Evolutionary conservation across 75 land plant genomes (phyloP).

Genomic region (Cryptomeria japonica): DNA sequence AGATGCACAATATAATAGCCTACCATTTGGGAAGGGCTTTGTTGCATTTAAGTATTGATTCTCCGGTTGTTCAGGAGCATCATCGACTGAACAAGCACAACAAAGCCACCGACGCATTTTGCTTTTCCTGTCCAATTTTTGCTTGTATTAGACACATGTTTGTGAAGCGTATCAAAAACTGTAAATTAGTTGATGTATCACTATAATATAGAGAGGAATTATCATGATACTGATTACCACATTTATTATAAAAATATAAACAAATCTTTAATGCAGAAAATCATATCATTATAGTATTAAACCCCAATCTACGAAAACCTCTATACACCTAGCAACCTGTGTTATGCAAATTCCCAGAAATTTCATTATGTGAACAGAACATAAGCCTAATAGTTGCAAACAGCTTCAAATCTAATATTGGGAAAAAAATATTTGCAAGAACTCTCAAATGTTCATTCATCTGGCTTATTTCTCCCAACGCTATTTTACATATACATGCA

Average conservation of each 20-base stretch:
- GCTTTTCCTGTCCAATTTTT: neutral
- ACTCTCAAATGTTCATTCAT: neutral
- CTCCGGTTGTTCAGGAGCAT: slow-evolving; percentile 12
- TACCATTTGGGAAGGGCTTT: slow-evolving; percentile 3
- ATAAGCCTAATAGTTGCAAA: neutral
- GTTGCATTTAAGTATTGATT: slow-evolving; percentile 7
- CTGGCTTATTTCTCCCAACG: neutral
- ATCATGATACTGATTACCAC: neutral
- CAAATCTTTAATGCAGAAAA: neutral
- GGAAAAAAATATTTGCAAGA: neutral
- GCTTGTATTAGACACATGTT: neutral
- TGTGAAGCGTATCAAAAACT: neutral
- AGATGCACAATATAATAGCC: neutral
- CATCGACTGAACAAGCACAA: neutral
- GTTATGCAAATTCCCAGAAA: neutral
- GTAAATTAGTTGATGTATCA: neutral
- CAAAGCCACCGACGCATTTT: slow-evolving; percentile 10
- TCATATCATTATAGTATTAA: neutral
- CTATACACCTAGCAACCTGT: neutral
- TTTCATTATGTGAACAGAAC: neutral
- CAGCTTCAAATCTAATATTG: neutral
- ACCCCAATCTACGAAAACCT: neutral
- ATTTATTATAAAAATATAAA: neutral
- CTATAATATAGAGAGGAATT: neutral
- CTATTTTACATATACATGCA: neutral